phyloP scores from a whole-genome alignment of 495 filamentous ascomycete species.

The Neurospora hispaniola region DNA sequence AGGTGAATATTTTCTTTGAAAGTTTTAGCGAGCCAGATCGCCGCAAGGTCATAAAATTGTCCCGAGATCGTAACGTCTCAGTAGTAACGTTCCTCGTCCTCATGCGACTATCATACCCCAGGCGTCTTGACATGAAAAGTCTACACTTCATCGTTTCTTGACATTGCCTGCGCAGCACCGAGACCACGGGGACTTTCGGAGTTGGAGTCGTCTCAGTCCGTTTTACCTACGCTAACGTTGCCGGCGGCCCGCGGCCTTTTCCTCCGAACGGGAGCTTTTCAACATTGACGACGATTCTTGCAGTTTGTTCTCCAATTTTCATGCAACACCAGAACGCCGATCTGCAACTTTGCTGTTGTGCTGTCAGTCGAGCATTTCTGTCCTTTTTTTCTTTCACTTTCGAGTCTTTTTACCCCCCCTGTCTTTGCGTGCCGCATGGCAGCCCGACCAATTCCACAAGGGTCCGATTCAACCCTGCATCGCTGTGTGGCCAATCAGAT shows the following conservation, averaged over 20 bases:
- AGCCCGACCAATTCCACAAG: neutral
- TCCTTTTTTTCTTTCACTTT: neutral
- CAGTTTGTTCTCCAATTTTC: neutral
- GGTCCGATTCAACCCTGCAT: neutral
- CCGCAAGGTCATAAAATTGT: too few species aligned
- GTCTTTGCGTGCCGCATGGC: neutral
- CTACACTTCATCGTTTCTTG: neutral
- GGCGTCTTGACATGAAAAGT: neutral
- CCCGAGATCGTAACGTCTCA: too few species aligned
- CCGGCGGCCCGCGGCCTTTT: neutral
- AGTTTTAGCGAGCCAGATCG: too few species aligned
- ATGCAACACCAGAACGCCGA: neutral
- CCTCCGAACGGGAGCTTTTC: neutral
- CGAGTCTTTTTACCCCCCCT: neutral
- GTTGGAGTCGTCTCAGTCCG: neutral
- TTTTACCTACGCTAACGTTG: neutral
- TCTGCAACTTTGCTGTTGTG: neutral
- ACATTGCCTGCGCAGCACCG: neutral
- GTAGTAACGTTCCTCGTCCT: neutral
- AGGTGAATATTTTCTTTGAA: too few species aligned
- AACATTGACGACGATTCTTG: neutral
- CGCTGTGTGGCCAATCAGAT: neutral
- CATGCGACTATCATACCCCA: neutral
- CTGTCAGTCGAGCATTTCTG: neutral
- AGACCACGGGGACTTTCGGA: neutral